Percentiles rank a stretch among this genome's conserved stretches.
phyloP scores from a whole-genome alignment of 306 rosid genomes.

The Ochetophila trinervis region DNA sequence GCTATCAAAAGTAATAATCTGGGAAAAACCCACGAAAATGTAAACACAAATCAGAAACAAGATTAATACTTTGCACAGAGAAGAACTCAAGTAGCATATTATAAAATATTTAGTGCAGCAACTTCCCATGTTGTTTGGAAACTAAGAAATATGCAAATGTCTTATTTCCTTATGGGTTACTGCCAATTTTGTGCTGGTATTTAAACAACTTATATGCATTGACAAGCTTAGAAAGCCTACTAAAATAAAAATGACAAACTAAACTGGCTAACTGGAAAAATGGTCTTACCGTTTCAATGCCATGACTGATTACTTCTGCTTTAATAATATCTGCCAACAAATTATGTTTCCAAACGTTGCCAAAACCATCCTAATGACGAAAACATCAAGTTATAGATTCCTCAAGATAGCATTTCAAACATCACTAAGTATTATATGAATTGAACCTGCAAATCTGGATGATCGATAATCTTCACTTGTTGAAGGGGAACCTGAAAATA shows the following conservation, averaged over 20 bases:
- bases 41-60: not conserved
- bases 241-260: not conserved
- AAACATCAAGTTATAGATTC: slow-evolving; percentile 23
- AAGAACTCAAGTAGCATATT: no score
- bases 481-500: slow-evolving; percentile 59
- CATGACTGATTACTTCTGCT: slow-evolving; percentile 41
- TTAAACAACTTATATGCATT: not conserved
- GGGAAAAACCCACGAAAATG: slow-evolving; percentile 25
- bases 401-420: slow-evolving; percentile 17
- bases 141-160: no score
- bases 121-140: not conserved
- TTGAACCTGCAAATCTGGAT: slow-evolving; percentile 80
- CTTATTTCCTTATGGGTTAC: no score
- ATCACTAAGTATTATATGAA: not conserved
- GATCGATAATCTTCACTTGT: slow-evolving; percentile 68
- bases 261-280: not conserved
- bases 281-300: slow-evolving; percentile 60
- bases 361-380: slow-evolving; percentile 80
- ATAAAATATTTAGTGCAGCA: slow-evolving; percentile 27
- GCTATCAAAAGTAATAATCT: slow-evolving; percentile 81
- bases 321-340: slow-evolving; percentile 56
- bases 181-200: no score
- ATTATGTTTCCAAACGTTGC: slow-evolving; percentile 64
- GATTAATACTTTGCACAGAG: not conserved
- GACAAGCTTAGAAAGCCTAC: slow-evolving; percentile 1